Evolutionary conservation across 2,329 filamentous ascomycete species (phyloP).

Genomic region (Hymenoscyphus salicellus): DNA sequence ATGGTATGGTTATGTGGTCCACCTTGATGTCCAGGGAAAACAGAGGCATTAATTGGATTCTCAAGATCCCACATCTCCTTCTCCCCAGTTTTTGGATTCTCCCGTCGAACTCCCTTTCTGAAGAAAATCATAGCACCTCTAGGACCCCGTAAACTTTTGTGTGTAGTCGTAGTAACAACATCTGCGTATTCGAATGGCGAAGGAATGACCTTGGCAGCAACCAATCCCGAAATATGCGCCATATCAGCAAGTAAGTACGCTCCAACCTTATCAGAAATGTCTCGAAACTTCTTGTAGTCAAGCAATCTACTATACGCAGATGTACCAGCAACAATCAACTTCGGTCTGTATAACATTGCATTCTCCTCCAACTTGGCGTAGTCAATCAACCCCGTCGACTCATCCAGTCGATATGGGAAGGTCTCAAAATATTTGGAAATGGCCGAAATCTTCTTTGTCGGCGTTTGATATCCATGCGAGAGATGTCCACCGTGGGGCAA

Average conservation of each 20-base stretch:
- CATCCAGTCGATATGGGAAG: slow-evolving; percentile 87
- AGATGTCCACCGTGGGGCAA: slow-evolving; percentile 94
- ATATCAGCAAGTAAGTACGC: slow-evolving; percentile 95
- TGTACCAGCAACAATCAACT: slow-evolving; percentile 91
- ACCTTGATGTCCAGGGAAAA: slow-evolving; percentile 97
- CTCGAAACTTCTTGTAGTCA: slow-evolving; percentile 88
- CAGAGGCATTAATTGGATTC: slow-evolving; percentile 87
- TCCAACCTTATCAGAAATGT: slow-evolving; percentile 85
- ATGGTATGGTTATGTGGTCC: slow-evolving; percentile 99
- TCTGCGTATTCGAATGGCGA: slow-evolving; percentile 87
- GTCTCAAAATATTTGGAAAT: slow-evolving; percentile 99
- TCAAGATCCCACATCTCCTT: slow-evolving; percentile 89
- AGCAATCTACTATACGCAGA: slow-evolving; percentile 95
- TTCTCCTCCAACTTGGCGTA: slow-evolving; percentile 88
- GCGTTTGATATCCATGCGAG: slow-evolving; percentile 95
- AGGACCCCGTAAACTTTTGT: slow-evolving; percentile 94
- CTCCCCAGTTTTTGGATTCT: slow-evolving; percentile 80
- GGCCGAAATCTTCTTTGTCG: slow-evolving; percentile 92
- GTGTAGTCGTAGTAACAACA: slow-evolving; percentile 94
- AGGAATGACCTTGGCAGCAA: slow-evolving; percentile 87
- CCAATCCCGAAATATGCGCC: slow-evolving; percentile 92
- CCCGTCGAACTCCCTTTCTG: slow-evolving; percentile 82
- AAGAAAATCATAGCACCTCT: slow-evolving; percentile 98
- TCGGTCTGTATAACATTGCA: slow-evolving; percentile 86
- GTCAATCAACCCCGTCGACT: slow-evolving; percentile 89